Evolutionary conservation across 2,329 filamentous ascomycete genomes (phyloP).

Genomic region (Aureobasidium sp.): DNA sequence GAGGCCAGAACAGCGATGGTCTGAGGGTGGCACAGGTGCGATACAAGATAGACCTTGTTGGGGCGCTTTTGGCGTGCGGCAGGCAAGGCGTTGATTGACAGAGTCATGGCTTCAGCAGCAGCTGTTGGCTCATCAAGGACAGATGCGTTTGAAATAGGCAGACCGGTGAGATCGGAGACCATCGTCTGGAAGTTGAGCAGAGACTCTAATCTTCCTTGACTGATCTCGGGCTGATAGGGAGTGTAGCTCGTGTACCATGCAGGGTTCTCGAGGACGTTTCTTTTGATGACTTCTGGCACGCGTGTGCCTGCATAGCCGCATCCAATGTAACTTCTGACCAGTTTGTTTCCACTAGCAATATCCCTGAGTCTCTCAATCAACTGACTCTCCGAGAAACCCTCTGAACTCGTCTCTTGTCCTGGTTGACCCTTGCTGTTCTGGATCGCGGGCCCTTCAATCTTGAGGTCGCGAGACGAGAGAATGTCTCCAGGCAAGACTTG

Average conservation of each 20-base stretch:
- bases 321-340: slow-evolving; percentile 67
- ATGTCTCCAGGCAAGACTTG: slow-evolving; percentile 79
- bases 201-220: slow-evolving; percentile 86
- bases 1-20: slow-evolving; percentile 78
- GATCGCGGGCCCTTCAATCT: slow-evolving; percentile 43
- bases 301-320: slow-evolving; percentile 83
- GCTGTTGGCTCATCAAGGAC: slow-evolving; percentile 87
- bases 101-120: slow-evolving; percentile 90
- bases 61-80: slow-evolving; percentile 62
- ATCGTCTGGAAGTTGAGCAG: slow-evolving; percentile 94
- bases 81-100: slow-evolving; percentile 73
- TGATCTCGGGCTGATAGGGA: slow-evolving; percentile 95
- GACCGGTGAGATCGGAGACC: slow-evolving; percentile 76
- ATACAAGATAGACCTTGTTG: slow-evolving; percentile 79
- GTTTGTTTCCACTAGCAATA: slow-evolving; percentile 55
- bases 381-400: slow-evolving; percentile 53
- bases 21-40: slow-evolving; percentile 73
- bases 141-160: slow-evolving; percentile 85
- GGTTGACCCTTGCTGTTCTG: slow-evolving; percentile 32
- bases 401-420: slow-evolving; percentile 25
- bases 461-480: slow-evolving; percentile 57
- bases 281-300: slow-evolving; percentile 81
- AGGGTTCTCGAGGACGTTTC: slow-evolving; percentile 86
- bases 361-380: slow-evolving; percentile 47
- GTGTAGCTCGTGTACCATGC: slow-evolving; percentile 98